phyloP scores from a whole-genome alignment of 768 basidiomycete genomes.

The Boletus edulis region DNA sequence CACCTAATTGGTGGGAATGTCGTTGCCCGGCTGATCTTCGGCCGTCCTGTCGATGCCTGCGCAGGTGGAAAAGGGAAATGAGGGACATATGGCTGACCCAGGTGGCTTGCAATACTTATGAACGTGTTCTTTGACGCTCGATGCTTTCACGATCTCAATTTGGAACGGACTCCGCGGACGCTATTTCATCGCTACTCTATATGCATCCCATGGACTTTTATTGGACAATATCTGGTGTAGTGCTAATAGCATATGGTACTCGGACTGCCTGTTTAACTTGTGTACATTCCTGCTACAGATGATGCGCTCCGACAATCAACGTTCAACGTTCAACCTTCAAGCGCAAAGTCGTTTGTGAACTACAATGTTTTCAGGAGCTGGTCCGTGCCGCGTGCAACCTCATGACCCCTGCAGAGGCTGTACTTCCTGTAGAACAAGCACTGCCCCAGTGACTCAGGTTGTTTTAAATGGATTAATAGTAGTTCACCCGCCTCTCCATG shows the following conservation, averaged over 20 bases:
- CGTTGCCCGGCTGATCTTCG: conserved; percentile 24
- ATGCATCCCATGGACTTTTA: neutral
- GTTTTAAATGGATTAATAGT: neutral
- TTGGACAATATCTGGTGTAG: conserved; percentile 12
- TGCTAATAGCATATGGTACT: neutral
- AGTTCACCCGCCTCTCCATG: neutral
- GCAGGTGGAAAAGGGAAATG: conserved; percentile 39
- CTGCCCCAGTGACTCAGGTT: neutral
- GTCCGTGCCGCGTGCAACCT: neutral
- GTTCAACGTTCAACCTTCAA: neutral
- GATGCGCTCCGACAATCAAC: neutral
- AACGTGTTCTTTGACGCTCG: conserved; percentile 23
- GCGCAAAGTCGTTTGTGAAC: neutral
- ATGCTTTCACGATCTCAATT: neutral
- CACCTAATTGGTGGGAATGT: conserved; percentile 34
- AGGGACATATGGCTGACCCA: conserved; percentile 45
- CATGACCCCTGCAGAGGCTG: conserved; percentile 1
- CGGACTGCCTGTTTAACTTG: neutral
- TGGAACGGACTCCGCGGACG: neutral
- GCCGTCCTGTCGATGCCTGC: conserved; percentile 26
- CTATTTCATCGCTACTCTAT: neutral
- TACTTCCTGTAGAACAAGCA: conserved; percentile 8
- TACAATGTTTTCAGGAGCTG: neutral
- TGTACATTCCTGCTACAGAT: neutral
- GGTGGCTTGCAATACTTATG: conserved; percentile 47